Conservation (phyloP, 2,329 filamentous ascomycete species). For the Pseudocercospora macadamiae region DNA sequence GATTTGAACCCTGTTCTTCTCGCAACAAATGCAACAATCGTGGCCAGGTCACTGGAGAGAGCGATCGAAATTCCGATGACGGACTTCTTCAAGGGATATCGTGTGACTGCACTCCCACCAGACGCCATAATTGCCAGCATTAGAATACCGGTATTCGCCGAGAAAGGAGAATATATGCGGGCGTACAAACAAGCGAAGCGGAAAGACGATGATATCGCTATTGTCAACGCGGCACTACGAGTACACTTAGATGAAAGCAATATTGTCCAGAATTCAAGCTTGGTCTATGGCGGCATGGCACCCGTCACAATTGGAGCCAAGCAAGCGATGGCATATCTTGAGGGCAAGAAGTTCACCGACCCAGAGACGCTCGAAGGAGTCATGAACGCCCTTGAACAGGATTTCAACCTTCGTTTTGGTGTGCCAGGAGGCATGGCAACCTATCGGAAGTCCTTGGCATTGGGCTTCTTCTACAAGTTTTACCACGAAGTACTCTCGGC, state of each 20-base stretch:
- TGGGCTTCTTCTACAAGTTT: conserved; percentile 96
- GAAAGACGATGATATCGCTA: conserved; percentile 98
- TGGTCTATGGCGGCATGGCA: conserved; percentile 96
- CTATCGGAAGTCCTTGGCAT: conserved; percentile 84
- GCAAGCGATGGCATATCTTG: conserved; percentile 71
- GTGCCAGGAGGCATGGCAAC: conserved; percentile 98
- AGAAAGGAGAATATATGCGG: conserved; percentile 79
- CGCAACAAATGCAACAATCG: conserved; percentile 77
- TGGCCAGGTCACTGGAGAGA: conserved; percentile 74
- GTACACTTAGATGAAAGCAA: conserved; percentile 71
- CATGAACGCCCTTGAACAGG: conserved; percentile 85
- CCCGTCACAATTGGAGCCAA: conserved; percentile 87
- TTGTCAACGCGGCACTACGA: conserved; percentile 85
- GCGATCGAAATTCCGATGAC: conserved; percentile 88
- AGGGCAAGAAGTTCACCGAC: conserved; percentile 78
- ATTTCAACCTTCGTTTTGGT: conserved; percentile 86
- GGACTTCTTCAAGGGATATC: conserved; percentile 89
- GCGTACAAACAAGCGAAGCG: conserved; percentile 96
- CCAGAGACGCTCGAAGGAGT: conserved; percentile 82
- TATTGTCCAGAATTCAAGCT: conserved; percentile 70
- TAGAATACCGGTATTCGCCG: conserved; percentile 75
- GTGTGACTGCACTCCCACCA: conserved; percentile 76
- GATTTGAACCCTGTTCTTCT: conserved; percentile 95
- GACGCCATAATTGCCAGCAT: conserved; percentile 86
- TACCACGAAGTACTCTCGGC: conserved; percentile 82